Evolutionary conservation across 2,329 filamentous ascomycete species (phyloP).

Genomic region (Neophaeococcomyces aloes): DNA sequence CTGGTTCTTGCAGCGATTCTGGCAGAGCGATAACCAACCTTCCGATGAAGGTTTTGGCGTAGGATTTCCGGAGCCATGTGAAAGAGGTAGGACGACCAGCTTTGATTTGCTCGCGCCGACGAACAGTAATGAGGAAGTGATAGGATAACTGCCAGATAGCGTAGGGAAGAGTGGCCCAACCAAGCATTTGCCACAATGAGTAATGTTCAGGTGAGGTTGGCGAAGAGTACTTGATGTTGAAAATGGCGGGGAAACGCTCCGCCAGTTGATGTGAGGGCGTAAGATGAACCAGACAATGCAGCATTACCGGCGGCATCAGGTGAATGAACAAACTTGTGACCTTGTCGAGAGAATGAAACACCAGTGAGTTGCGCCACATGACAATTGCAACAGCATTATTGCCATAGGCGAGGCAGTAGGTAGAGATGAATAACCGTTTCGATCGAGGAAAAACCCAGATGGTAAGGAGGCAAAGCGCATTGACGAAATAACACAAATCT

Average conservation of each 20-base stretch:
- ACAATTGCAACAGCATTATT: conserved; percentile 97
- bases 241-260: conserved; percentile 71
- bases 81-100: conserved; percentile 93
- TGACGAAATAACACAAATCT: conserved; percentile 97
- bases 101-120: conserved; percentile 89
- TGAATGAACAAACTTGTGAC: conserved; percentile 96
- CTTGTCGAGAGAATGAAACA: conserved; percentile 98
- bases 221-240: conserved; percentile 59
- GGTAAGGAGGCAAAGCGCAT: conserved; percentile 67
- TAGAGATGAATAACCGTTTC: conserved; percentile 81
- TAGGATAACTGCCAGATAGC: conserved; percentile 85
- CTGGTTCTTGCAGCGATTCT: conserved; percentile 63
- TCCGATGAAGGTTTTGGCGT: conserved; percentile 81
- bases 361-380: conserved; percentile 97
- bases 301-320: conserved; percentile 91
- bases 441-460: conserved; percentile 87
- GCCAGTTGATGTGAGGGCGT: conserved; percentile 55
- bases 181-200: conserved; percentile 69
- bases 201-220: conserved; percentile 72
- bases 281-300: conserved; percentile 87
- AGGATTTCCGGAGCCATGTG: conserved; percentile 89
- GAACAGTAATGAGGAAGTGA: conserved; percentile 90
- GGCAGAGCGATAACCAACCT: conserved; percentile 73
- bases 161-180: conserved; percentile 91
- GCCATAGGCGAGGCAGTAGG: conserved; percentile 85